Evolutionary conservation across 2,329 filamentous ascomycete genomes (phyloP), one percentile per base, ranked within the genome.

Genomic region (Verticillium isaacii): DNA sequence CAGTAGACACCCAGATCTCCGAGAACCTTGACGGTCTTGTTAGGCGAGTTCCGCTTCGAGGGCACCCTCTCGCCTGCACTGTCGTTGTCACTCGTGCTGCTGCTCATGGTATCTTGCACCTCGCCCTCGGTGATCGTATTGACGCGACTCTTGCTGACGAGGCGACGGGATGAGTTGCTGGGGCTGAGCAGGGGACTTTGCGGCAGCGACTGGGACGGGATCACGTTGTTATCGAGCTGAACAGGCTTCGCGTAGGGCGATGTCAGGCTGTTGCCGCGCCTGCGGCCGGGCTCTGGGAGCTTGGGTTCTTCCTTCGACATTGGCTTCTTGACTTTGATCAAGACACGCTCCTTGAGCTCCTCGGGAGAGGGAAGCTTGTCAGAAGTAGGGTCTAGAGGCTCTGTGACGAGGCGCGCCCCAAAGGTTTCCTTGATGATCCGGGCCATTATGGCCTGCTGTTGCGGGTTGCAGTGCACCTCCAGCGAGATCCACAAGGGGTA

Each of bases 401-500:
- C 86, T 0, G 88, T 85, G 14, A 98, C 81, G 55, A 99, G 84
- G 67, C 88, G 87, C n/a, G 89, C 80, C 32, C 91, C 91, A 73
- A 97, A 96, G 11, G 90, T 86, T 34, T 90, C 88, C 70, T 88
- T 89, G 85, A 98, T 96, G 65, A 92, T 95, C 64, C 90, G 87
- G 25, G 93, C 90, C 95, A 99, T 98, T 55, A 86, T 84, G 23
- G 86, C 81, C 74, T 99, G 95, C 72, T 98, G 95, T 14, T 87
- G 80, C 2, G 88, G 79, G 67, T 86, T 91, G 82, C 95, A 98
- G 73, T 98, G 95, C 4, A 98, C 93, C 74, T 99, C 95, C 15
- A 99, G 88, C 1, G 95, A 98, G 65, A 99, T 88, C 79, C 95
- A 96, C 17, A 99, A 82, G 0, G 95, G 95, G 68, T 93, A 97